Evolutionary conservation across 345 rosid genomes (phyloP).

Genomic region (Linum trigynum): DNA sequence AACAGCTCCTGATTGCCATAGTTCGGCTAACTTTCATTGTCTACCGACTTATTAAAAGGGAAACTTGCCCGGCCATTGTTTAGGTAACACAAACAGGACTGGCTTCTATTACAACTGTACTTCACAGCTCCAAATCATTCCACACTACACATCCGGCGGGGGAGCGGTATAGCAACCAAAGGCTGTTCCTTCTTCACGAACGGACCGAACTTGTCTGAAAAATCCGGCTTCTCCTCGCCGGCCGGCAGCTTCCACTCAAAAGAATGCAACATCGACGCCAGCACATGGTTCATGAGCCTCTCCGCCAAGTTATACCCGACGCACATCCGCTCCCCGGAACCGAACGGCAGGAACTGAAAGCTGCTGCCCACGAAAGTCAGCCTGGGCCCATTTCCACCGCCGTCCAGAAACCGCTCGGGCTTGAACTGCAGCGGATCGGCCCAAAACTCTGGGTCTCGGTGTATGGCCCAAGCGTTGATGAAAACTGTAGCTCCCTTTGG

Average conservation of each 20-base stretch:
- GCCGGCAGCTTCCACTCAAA: constrained; percentile 26
- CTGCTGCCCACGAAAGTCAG: constrained; percentile 26
- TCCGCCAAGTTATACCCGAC: constrained; percentile 27
- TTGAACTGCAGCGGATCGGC: constrained; percentile 19
- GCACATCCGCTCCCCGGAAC: constrained; percentile 36
- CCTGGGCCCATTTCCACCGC: background rate
- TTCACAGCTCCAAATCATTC: too few species aligned
- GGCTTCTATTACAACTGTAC: too few species aligned
- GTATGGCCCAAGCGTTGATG: constrained; percentile 25
- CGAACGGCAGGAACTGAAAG: constrained; percentile 31
- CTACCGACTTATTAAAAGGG: too few species aligned
- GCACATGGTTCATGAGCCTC: constrained; percentile 23
- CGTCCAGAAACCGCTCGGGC: constrained; percentile 26
- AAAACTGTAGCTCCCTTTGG: constrained; percentile 11
- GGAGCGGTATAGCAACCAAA: constrained; percentile 14
- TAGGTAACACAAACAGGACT: too few species aligned
- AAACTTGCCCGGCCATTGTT: too few species aligned
- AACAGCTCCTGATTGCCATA: too few species aligned
- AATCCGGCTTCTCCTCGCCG: constrained; percentile 4
- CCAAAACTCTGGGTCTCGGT: constrained; percentile 34
- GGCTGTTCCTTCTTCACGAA: constrained; percentile 14
- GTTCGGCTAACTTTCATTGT: too few species aligned
- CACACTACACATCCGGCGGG: constrained; percentile 7
- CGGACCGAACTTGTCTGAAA: constrained; percentile 12
- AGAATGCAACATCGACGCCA: constrained; percentile 27